Conservation (phyloP, 2,329 filamentous ascomycete species). For the Colletotrichum tamarilloi region DNA sequence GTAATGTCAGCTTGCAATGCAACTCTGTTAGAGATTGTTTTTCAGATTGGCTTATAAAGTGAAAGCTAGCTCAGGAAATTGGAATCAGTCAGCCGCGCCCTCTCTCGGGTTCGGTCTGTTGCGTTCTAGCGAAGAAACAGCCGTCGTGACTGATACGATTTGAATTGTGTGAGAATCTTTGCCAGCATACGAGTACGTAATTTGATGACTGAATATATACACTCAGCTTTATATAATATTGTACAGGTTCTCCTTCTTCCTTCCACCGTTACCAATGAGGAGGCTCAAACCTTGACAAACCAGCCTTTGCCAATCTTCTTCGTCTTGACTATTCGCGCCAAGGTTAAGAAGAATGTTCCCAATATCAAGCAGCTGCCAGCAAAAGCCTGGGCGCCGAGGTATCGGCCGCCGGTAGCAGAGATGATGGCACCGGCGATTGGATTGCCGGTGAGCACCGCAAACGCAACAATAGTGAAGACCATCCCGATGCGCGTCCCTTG, state of each 20-base stretch:
- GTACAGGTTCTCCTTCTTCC: background rate
- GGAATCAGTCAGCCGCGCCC: background rate
- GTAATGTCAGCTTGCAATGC: background rate
- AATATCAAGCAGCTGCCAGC: conserved; percentile 56
- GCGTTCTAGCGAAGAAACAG: background rate
- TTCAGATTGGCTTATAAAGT: background rate
- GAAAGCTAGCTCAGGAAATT: background rate
- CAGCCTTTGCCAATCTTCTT: conserved; percentile 50
- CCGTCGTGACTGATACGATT: background rate
- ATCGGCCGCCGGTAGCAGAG: conserved; percentile 51
- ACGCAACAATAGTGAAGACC: conserved; percentile 66
- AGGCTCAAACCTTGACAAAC: conserved; percentile 50
- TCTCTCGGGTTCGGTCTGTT: background rate
- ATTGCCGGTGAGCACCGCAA: conserved; percentile 63
- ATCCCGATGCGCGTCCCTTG: conserved; percentile 68
- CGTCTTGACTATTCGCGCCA: conserved; percentile 52
- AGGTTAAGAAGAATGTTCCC: conserved; percentile 51
- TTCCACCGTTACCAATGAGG: no score
- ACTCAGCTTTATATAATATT: background rate
- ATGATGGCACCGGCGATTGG: conserved; percentile 64
- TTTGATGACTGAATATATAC: no score
- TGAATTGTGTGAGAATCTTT: background rate
- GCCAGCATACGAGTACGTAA: no score
- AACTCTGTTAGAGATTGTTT: background rate
- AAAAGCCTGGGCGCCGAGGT: conserved; percentile 61